Evolutionary conservation across 139 green algal species (phyloP), one percentile per base, ranked within the genome.

Genomic region (Ettlia oleoabundans): DNA sequence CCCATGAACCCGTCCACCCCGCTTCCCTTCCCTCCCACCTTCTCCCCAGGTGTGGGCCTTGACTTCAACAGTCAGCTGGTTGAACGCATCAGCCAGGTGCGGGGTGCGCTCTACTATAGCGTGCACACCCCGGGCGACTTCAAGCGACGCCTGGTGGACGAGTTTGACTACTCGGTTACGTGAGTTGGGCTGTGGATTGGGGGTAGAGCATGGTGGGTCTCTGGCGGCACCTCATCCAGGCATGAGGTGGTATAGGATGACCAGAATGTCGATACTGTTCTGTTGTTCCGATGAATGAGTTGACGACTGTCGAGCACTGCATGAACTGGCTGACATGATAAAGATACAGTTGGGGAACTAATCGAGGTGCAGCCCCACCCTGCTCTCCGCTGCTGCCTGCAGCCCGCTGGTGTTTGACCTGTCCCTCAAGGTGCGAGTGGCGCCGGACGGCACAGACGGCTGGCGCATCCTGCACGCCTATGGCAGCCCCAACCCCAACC

Each of bases 1-100:
- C 15, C 18, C 55, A 65, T 10, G 13, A 58, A 15, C 15, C 13
- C 47, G 47, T 10, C 47, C 65, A 38, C 67, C 67, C 38, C 4
- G 1, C 26, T 1, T 24, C 4, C 67, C 19, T 7, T 38, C 68
- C 10, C 55, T 41, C 33, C 8, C 70, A 63, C 40, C 53, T 26
- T 5, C 19, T 4, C 32, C 64, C 33, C 53, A 79, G 79, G 78
- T 24, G 79, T 87, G 32, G 83, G 83, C 1, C 52, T 87, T n/a
- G 83, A 87, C 80, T 85, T 88, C 67, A 87, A 88, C 80, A 88
- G 80, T 15, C 26, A 78, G 55, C 79, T 88, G 52, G 58, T 79
- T 3, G 67, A 88, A 62, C 24, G 32, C 28, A 75, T 88, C 33
- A 38, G 10, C 53, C 43, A 53, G n/a, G 58, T 75, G 8, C 58